Evolutionary conservation across 2,329 filamentous ascomycete species (phyloP), one percentile per base, ranked within the genome.

Genomic region (Sporothrix dimorphospora): DNA sequence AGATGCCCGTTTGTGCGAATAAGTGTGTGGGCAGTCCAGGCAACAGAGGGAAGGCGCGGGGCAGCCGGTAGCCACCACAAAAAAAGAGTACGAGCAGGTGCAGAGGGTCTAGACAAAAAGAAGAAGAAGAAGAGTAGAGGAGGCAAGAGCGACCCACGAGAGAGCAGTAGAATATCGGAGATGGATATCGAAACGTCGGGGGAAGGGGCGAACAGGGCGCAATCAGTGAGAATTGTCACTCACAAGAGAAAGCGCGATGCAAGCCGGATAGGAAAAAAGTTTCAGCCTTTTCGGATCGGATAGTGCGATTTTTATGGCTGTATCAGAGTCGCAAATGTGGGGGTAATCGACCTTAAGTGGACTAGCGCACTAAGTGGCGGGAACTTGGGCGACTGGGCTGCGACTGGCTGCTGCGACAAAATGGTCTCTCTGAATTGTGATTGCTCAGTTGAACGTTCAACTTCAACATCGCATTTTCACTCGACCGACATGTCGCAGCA

Each of bases 181-280:
- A 68, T 27, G 14, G 61, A 63, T 66, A 69, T 30, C 51, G 49
- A 49, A 51, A 16, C 53, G 57, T 45, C 63, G 47, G n/a, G 27
- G 49, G 67, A 69, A 57, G 45, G 55, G 55, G 68, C 71, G 40
- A 53, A 38, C 57, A 19, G 45, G 21, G 53, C 27, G 19, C 53
- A 71, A 38, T 40, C 55, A 59, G 61, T 51, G n/a, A 71, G 57
- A 53, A 63, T 14, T n/a, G 19, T 24, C 49, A 51, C 57, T 42
- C 49, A 55, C 49, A 57, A 30, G n/a, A 66, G 59, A 45, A 57
- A 21, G 24, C 45, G 38, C 61, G 49, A 53, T 57, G 55, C 40
- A 67, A 73, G 70, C 69, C 71, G 72, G 73, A 73, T 53, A 72
- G 73, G 74, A 55, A 75, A 74, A 75, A 75, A 74, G 72, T 71